Evolutionary conservation across 768 basidiomycete species (phyloP), one percentile per base, ranked within the genome.

Genomic region (Tephrocybe sp.): DNA sequence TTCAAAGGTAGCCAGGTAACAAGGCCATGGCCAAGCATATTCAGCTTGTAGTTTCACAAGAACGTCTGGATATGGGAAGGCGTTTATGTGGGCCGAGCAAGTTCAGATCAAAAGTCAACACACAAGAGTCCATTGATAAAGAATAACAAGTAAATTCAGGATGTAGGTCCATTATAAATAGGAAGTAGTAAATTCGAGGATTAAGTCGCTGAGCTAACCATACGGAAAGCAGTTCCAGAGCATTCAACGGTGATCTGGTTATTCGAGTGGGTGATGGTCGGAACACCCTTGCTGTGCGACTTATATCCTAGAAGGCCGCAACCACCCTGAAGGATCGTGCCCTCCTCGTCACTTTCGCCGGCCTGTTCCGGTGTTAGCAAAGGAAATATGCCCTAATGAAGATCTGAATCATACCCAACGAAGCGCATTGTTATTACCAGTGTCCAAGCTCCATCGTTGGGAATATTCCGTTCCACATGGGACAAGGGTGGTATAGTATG

Each of bases 341-440:
- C 55, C 23, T 56, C 55, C 30, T 56, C 51, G 40, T 53, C 55
- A 28, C 50, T 56, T 30, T 46, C 24, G n/a, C 51, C 50, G 15
- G 17, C 33, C 50, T 51, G 21, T 26, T 44, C 32, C 23, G 9
- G 14, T n/a, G 3, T 24, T 12, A 25, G n/a, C 20, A 11, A 28
- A 28, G n/a, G n/a, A 23, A 18, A 17, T 9, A n/a, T n/a, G n/a
- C n/a, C 3, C 1, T 30, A 2, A 43, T 20, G 33, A 6, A 43
- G 6, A 30, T 30, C 11, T n/a, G 10, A 8, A 32, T 23, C 21
- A 8, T n/a, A 55, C 53, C 48, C 53, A 50, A 18, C 34, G 37
- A 21, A 55, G 38, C 30, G 53, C 48, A 30, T 55, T 45, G 12
- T 55, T 45, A 44, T 46, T 45, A 15, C 39, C 40, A 10, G 49